Base-by-base conservation (phyloP, 768 basidiomycete genomes). In the Tylopilus felleus region DNA sequence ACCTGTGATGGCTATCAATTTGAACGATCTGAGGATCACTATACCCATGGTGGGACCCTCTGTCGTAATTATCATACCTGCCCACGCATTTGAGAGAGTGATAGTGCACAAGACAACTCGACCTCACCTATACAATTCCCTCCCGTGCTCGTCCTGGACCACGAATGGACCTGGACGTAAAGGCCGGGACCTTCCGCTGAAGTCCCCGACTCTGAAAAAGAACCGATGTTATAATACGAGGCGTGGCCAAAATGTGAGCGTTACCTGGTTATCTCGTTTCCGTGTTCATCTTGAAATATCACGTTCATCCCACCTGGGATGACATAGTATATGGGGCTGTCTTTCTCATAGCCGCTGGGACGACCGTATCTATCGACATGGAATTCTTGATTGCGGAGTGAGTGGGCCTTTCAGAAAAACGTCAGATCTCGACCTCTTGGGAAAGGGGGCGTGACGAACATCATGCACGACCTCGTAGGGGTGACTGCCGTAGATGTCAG, bases 301-400 rank as follows among this genome's bases (percentile, higher is more conserved):
- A 88, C 81, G 53, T 82, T 78, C 55, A 81, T 72, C 21, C 84
- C 86, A 17, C 75, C 76, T 35, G 87, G 86, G 46, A 88, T 77
- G 58, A 88, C 80, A 59, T 88, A 88, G 64, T 75, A 75, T 72
- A 74, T 59, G 66, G 80, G 56, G 57, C 60, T 57, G 8, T 62
- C 65, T 40, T 62, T 60, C 16, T 63, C 47, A 56, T 65, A 41
- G 40, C 62, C 49, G n/a, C 40, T 13, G 12, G 55, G 8, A 42
- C 56, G 60, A 52, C 54, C 49, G 46, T 68, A 47, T 59, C 61
- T 46, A 55, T 67, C 65, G n/a, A 48, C 51, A 48, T 64, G 49
- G 29, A 55, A 31, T 57, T 71, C 56, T 61, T 56, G 56, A 53
- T 65, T 51, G 52, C 50, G 55, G 59, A 58, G 60, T 51, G 65